Evolutionary conservation across 2,329 filamentous ascomycete genomes (phyloP).

Genomic region (Pestalotiopsis sp.): DNA sequence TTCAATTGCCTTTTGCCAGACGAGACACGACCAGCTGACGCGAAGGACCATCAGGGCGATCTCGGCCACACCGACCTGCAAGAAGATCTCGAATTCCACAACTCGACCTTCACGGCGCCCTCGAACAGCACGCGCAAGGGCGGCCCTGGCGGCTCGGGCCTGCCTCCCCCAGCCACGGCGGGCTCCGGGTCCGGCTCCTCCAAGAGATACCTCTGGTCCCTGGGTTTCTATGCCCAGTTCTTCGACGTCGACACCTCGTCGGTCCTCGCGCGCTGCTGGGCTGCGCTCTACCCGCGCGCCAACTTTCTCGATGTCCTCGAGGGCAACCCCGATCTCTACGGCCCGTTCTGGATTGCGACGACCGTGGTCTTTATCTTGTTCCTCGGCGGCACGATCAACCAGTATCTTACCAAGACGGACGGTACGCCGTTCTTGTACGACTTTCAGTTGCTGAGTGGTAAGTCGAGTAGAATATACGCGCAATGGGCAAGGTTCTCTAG

Average conservation of each 20-base stretch:
- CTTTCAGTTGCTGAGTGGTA: slow-evolving; percentile 84
- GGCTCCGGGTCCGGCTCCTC: slow-evolving; percentile 43
- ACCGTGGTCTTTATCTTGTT: slow-evolving; percentile 96
- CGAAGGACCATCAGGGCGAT: slow-evolving; percentile 63
- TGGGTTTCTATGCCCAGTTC: slow-evolving; percentile 95
- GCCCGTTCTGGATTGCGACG: slow-evolving; percentile 97
- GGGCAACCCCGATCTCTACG: slow-evolving; percentile 95
- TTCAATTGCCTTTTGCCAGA: neutral
- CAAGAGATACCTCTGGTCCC: slow-evolving; percentile 90
- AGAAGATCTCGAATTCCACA: slow-evolving; percentile 99
- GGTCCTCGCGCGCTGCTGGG: slow-evolving; percentile 83
- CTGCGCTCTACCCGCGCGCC: slow-evolving; percentile 84
- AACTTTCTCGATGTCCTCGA: slow-evolving; percentile 98
- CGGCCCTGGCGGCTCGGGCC: slow-evolving; percentile 44
- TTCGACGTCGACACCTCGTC: slow-evolving; percentile 97
- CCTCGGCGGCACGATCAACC: slow-evolving; percentile 90
- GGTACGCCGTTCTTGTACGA: slow-evolving; percentile 84
- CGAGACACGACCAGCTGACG: neutral
- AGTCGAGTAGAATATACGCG: slow-evolving; percentile 23
- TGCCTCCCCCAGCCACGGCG: slow-evolving; percentile 61
- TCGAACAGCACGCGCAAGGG: slow-evolving; percentile 48
- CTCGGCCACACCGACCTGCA: slow-evolving; percentile 97
- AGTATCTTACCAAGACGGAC: slow-evolving; percentile 75
- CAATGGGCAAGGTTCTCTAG: slow-evolving; percentile 10
- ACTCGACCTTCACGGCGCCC: slow-evolving; percentile 76